Percentiles rank a stretch among this genome's conserved stretches.
phyloP scores from a whole-genome alignment of 1,284 basidiomycete species.

The Tilletia horrida region DNA sequence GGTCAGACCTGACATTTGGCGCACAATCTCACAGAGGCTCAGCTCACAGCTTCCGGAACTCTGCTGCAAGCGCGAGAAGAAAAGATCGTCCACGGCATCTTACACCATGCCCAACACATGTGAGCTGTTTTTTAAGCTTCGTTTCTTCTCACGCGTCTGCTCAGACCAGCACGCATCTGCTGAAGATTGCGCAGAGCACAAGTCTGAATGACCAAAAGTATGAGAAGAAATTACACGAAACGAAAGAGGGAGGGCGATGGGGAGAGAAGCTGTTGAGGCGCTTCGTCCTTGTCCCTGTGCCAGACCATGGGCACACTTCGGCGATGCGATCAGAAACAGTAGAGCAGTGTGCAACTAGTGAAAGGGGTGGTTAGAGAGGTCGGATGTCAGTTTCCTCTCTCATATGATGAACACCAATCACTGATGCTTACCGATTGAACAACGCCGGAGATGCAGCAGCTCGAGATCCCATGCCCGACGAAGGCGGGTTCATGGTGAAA shows the following conservation, averaged over 20 bases:
- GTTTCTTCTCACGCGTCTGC: not conserved
- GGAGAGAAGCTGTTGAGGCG: not conserved
- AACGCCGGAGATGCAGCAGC: slow-evolving; percentile 74
- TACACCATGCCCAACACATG: not conserved
- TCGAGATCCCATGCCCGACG: slow-evolving; percentile 86
- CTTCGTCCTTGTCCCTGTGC: not conserved
- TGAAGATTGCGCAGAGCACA: too few species aligned
- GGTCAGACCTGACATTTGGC: too few species aligned
- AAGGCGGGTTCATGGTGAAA: slow-evolving; percentile 98
- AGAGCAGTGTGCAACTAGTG: slow-evolving; percentile 83
- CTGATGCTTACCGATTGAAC: slow-evolving; percentile 70
- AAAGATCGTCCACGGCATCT: not conserved
- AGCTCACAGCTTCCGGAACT: too few species aligned
- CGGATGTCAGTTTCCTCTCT: too few species aligned
- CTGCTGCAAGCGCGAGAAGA: not conserved
- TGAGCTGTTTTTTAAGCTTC: not conserved
- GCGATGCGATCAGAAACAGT: slow-evolving; percentile 12
- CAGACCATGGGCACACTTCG: not conserved
- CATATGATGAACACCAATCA: not conserved
- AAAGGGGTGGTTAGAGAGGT: slow-evolving; percentile 95
- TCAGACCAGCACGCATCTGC: not conserved
- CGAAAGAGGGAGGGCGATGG: not conserved
- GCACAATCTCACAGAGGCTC: too few species aligned
- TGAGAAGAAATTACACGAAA: not conserved
- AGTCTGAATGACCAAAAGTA: not conserved